phyloP scores from a whole-genome alignment of 2,329 filamentous ascomycete genomes.

The Paecilomyces variotii region DNA sequence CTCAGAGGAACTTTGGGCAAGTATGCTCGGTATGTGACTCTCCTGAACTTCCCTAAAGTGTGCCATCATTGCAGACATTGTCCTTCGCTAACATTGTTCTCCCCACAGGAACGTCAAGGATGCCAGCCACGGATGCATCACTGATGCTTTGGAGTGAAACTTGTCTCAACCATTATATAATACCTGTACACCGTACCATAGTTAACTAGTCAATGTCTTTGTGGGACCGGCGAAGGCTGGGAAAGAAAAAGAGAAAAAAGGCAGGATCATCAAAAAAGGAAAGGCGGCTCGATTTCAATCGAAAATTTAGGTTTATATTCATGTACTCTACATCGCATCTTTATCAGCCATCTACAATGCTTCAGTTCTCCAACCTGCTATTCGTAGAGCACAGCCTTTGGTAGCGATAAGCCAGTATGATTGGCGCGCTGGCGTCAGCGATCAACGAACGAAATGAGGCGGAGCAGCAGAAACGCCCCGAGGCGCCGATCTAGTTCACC shows the following conservation, averaged over 20 bases:
- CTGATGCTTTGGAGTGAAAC: slow-evolving; percentile 24
- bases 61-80: background rate
- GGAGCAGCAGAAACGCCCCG: background rate
- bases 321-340: background rate
- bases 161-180: background rate
- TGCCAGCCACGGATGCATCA: slow-evolving; percentile 42
- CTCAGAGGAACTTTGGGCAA: slow-evolving; percentile 61
- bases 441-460: background rate
- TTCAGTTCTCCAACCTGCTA: background rate
- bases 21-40: slow-evolving; percentile 46
- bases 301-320: background rate
- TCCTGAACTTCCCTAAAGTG: slow-evolving; percentile 1
- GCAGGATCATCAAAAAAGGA: background rate
- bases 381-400: too few species aligned
- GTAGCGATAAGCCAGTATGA: background rate
- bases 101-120: slow-evolving; percentile 30
- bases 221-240: background rate
- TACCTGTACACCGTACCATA: background rate
- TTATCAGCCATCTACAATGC: background rate
- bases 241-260: background rate
- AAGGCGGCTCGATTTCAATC: background rate
- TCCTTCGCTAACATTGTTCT: background rate
- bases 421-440: background rate
- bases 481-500: background rate
- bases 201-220: background rate